A percentile compares a stretch with the other conserved stretches of the same genome.
Conservation (phyloP, 139 green algal species). For the Mesotaenium endlicherianum region DNA sequence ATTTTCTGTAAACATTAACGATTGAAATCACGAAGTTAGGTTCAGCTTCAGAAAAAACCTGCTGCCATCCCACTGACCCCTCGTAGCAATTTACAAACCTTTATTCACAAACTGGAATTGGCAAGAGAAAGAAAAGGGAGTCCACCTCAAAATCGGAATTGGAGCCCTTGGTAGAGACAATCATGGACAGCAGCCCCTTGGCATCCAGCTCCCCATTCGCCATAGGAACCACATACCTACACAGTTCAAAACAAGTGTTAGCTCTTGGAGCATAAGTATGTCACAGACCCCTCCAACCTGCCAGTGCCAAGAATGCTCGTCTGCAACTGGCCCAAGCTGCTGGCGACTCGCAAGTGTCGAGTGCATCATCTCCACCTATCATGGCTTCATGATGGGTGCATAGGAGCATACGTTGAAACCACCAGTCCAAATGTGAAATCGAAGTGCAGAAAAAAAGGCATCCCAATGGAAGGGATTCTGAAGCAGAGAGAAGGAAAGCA, state of each 20-base stretch:
- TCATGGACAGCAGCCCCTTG: background rate
- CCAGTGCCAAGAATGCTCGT: background rate
- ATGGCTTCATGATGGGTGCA: background rate
- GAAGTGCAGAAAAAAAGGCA: background rate
- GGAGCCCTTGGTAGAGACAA: conserved; percentile 1
- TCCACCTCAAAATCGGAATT: background rate
- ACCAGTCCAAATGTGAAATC: background rate
- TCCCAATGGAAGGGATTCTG: background rate
- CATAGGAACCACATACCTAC: conserved; percentile 32
- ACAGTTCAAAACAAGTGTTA: background rate
- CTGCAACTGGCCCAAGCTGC: background rate
- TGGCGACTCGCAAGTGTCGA: background rate
- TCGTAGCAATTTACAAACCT: too few species aligned
- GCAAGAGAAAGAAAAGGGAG: background rate
- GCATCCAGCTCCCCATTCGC: conserved; percentile 28
- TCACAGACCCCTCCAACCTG: background rate
- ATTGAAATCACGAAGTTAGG: too few species aligned
- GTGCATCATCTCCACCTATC: background rate
- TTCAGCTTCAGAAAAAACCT: too few species aligned
- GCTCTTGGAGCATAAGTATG: background rate
- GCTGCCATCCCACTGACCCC: too few species aligned
- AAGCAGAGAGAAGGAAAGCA: background rate
- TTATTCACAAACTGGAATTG: too few species aligned
- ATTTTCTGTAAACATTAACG: too few species aligned
- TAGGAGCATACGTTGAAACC: background rate